Conservation (phyloP, 305 asterid genomes). For the Fraxinus velutina region DNA sequence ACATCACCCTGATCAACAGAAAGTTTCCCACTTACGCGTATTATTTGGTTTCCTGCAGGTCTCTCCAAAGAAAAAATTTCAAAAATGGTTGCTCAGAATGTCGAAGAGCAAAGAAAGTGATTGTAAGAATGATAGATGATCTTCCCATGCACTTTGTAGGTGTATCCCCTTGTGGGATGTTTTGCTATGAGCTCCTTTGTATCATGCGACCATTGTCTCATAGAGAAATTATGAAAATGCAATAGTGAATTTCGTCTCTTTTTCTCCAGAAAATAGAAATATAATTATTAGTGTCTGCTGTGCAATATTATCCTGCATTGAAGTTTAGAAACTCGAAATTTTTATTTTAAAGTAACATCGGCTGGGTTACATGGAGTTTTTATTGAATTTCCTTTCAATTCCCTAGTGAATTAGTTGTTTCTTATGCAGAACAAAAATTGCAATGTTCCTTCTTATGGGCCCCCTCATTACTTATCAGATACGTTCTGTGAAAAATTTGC, state of each 20-base stretch:
- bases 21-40: neutral
- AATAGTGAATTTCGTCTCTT: conserved; percentile 2
- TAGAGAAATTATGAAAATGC: neutral
- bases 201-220: neutral
- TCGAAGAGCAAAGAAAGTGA: neutral
- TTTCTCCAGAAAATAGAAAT: neutral
- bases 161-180: neutral
- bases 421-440: neutral
- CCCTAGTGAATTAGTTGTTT: neutral
- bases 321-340: neutral
- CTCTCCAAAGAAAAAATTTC: neutral
- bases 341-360: neutral
- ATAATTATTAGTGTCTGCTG: neutral
- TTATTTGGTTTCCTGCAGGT: neutral
- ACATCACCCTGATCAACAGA: neutral
- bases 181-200: neutral
- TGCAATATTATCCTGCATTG: neutral
- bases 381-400: neutral
- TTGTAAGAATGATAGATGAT: conserved; percentile 5
- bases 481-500: neutral
- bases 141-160: neutral
- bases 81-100: neutral
- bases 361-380: neutral
- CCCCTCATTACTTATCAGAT: neutral
- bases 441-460: neutral